Base-by-base conservation (phyloP, 2,329 filamentous ascomycete genomes). In the Penicillium hesseltinei region DNA sequence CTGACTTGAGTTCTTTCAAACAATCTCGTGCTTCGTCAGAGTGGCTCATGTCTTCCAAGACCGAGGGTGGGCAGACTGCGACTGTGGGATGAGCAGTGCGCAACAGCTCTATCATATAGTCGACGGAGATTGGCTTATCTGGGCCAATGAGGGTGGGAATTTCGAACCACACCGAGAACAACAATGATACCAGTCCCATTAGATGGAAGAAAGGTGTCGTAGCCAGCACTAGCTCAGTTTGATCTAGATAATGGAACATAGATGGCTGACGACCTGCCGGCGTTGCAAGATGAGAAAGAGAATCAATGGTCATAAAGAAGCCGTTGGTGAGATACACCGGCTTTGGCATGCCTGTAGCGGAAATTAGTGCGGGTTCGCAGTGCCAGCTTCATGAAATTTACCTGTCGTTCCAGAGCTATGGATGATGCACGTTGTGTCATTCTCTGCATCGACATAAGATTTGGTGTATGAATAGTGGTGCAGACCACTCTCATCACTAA, bases 371-470 rank as follows among this genome's bases (percentile, higher is more conserved):
- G 13, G 9, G 19, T 13, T 15, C 27, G 21, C 25, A 10, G 23
- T 25, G 5, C 5, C n/a, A 39, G 1, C 80, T 63, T 54, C 15
- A 49, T 49, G 23, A 33, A 19, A 55, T 60, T 39, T 57, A 71
- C 73, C 73, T 15, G 73, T 75, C 2, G 72, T 72, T 25, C 73
- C 73, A n/a, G 73, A 75, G 19, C 72, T 75, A 55, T 75, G 73
- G 29, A 73, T 69, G 9, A 74, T 70, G 11, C 69, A 53, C 3
- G 57, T 51, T 3, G 56, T 57, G 4, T 69, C 58, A 49, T 71
- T 52, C 54, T 70, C 67, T 7, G 59, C 60, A 4, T 73, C 65
- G 27, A 63, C 54, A 33, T 53, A 69, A 9, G 61, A 51, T 45
- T 62, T 66, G 2, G 42, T 48, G 38, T 54, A 69, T 8, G 62